These are phyloP conservation scores for Exophiala sp. DNA, from an alignment of 2,329 filamentous ascomycete species.

Conservation along the genomic window DNA sequence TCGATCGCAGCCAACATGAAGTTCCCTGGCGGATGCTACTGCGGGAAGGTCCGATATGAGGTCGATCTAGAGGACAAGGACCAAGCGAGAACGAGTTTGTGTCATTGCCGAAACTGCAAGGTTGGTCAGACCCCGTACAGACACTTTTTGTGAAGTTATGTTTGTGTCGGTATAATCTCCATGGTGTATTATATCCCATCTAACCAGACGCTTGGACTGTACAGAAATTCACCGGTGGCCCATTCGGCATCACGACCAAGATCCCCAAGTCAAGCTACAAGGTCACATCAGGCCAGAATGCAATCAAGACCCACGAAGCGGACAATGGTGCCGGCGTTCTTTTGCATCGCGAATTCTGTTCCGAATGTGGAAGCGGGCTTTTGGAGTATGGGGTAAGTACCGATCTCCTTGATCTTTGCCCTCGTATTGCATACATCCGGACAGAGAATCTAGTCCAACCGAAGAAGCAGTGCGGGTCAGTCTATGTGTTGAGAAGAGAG, in stretches of 20 bases:
- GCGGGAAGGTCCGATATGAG: conserved; percentile 44
- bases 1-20: conserved; percentile 5
- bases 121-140: conserved; percentile 25
- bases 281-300: conserved; percentile 36
- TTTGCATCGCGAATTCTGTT: conserved; percentile 50
- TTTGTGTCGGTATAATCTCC: too few relatives aligned
- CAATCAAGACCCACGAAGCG: conserved; percentile 42
- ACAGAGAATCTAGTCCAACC: too few relatives aligned
- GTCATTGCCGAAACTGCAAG: conserved; percentile 51
- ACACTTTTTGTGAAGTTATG: neutral
- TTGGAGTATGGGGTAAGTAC: conserved; percentile 47
- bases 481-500: neutral
- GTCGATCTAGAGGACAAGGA: conserved; percentile 42
- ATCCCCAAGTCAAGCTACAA: conserved; percentile 42
- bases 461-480: neutral
- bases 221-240: conserved; percentile 22
- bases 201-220: neutral
- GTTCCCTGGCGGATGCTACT: conserved; percentile 40
- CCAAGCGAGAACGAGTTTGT: conserved; percentile 48
- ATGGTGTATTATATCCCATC: too few relatives aligned
- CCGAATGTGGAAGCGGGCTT: conserved; percentile 47
- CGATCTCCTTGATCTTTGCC: neutral
- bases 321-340: conserved; percentile 47
- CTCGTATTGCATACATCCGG: neutral
- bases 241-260: conserved; percentile 49